Base-by-base conservation (phyloP, 2,329 filamentous ascomycete species). In the Aureobasidium sp. region DNA sequence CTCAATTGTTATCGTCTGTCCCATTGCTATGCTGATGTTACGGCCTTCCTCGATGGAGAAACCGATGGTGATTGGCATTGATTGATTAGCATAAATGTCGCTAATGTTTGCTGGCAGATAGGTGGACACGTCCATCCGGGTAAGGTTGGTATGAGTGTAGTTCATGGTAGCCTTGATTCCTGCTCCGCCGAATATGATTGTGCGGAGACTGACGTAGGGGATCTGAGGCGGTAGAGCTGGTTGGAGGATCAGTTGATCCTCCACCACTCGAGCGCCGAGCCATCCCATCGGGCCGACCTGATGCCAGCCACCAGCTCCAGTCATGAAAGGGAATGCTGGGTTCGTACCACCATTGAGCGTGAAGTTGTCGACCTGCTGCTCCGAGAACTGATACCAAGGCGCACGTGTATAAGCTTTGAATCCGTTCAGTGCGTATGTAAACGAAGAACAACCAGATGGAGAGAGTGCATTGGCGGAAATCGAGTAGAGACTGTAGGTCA, bases 401-500 rank as follows among this genome's bases (percentile, higher is more conserved):
- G 80, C 83, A 16, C 87, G 79, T 0, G 81, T 75, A 66, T 90
- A 90, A 0, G 86, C 86, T 32, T 83, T 76, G 34, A 81, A 83
- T 0, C 83, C 83, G 64, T 85, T 84, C 21, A 88, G 77, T 7
- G 83, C 80, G 68, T 89, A 89, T 0, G 86, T 89, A 69, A 84
- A 88, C 4, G 83, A 81, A 1, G 86, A 83, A 70, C 87, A 89
- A 2, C 87, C 87, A 2, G 85, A 86, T 2, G 81, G 82, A 1
- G 84, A 85, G 11, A 88, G 77, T 52, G 83, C 78, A 62, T 86
- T 87, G 15, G 86, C 86, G 34, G 85, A 83, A 52, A 89, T 82
- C 50, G 83, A 83, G 71, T 88, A 89, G 10, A 87, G 83, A 10
- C 84, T 84, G 71, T 87, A 90, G 1, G 87, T 89, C 87, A 90